Evolutionary conservation across 2,329 filamentous ascomycete genomes (phyloP), one percentile per base, ranked within the genome.

Genomic region (Camillea tinctor): DNA sequence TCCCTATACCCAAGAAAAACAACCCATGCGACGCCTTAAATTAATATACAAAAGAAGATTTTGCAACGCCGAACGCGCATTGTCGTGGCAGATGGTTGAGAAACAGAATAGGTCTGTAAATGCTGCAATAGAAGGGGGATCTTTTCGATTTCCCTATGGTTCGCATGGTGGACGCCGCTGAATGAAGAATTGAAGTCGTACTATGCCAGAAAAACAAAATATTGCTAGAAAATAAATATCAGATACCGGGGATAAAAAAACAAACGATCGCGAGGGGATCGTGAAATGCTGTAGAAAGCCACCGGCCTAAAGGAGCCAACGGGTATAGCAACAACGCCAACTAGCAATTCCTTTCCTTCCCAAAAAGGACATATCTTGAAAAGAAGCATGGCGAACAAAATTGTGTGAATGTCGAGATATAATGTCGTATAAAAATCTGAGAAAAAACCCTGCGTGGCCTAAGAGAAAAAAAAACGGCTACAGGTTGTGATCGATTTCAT

Each of bases 1-100:
- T 30, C 26, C 26, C 48, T 15, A 44, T 44, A 48, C 53, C 49
- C 60, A 50, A 64, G 64, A 50, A 50, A 64, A 65, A 50, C 64
- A 66, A 52, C 54, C 57, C 60, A 56, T 66, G 65, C 54, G 59
- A 62, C 63, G 50, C 50, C 54, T 26, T 22, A 50, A 57, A 63
- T 61, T 70, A 61, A 56, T 70, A 67, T 69, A 70, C 56, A 66
- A 62, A 65, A 60, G 62, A 64, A 64, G 50, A 59, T 60, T 60
- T 56, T 60, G 60, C 40, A 54, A 54, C 64, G 57, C 60, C 62
- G 51, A 59, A 56, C 65, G 59, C 59, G 59, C 62, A 62, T 60
- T 66, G 53, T 65, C 62, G 62, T 67, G 51, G 64, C 59, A 54
- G 58, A 56, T 60, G 61, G 50, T 54, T 57, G 55, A 62, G 60